Evolutionary conservation across 2,329 filamentous ascomycete genomes (phyloP), one percentile per base, ranked within the genome.

Genomic region (Fusarium metavorans): DNA sequence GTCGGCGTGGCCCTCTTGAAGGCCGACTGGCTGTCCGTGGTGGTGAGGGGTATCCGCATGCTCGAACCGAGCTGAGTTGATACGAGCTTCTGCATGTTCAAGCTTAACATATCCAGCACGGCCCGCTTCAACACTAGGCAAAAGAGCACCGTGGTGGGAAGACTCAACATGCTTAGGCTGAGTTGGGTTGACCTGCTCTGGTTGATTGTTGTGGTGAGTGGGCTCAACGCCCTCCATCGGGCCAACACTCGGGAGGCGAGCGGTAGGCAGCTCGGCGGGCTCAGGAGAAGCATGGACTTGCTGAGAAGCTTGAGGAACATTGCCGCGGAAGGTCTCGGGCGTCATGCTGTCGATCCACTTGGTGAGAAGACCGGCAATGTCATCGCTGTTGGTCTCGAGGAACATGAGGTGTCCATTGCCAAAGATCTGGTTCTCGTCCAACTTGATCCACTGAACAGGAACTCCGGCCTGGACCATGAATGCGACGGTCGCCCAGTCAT

Each of bases 351-450:
- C 18, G 6, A 85, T 84, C 85, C 85, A 87, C 5, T 76, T 50
- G 16, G 81, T 72, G 2, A 88, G 70, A 13, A 82, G 68, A 4
- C 74, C 75, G 3, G 85, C 85, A 63, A 89, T 82, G 0, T 82
- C 75, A 35, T 84, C 71, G 67, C 85, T 89, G 74, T 90, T 90
- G 74, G 81, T 83, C 80, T 90, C 88, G 37, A 90, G 75, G 54
- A 88, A 88, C 80, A 87, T 83, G 67, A 91, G 83, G 74, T 90
- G 89, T 0, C 87, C 88, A 68, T 91, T 91, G 0, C 89, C 89
- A 25, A 80, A 77, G 2, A 90, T 85, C 0, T 83, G 83, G 1
- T 81, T 66, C 1, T 86, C 78, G 0, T 81, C 84, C 52, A 91
- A 81, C 59, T 83, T 80, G 39, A 88, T 72, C 80, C 84, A 85